Conservation (phyloP, 1,284 basidiomycete genomes). For the Amylostereum chailletii region DNA sequence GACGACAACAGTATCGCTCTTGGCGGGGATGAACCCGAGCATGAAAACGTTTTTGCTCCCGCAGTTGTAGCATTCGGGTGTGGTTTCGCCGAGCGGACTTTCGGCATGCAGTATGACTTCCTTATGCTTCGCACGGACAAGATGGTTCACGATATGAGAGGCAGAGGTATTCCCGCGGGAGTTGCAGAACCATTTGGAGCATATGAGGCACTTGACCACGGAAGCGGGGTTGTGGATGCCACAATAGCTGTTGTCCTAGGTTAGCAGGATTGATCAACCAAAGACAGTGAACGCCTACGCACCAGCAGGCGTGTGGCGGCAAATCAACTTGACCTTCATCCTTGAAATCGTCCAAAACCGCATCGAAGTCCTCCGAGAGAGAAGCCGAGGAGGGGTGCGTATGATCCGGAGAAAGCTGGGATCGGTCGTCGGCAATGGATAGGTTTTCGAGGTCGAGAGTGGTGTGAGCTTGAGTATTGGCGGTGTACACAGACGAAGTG, state of each 20-base stretch:
- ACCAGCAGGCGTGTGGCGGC: constrained; percentile 93
- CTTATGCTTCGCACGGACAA: constrained; percentile 98
- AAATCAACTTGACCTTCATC: constrained; percentile 80
- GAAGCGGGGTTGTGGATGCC: constrained; percentile 98
- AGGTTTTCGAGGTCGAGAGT: constrained; percentile 58
- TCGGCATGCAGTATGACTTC: constrained; percentile 96
- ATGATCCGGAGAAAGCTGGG: constrained; percentile 24
- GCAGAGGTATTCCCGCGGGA: constrained; percentile 97
- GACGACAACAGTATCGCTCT: constrained; percentile 98
- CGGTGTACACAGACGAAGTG: constrained; percentile 78
- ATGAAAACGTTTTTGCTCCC: constrained; percentile 99
- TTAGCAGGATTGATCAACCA: background rate
- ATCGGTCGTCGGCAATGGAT: constrained; percentile 51
- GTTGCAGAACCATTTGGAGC: constrained; percentile 99
- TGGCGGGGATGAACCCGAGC: constrained; percentile 98
- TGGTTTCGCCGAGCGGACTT: constrained; percentile 92
- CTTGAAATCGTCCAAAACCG: constrained; percentile 79
- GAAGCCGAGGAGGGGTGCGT: constrained; percentile 21
- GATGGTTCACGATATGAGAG: constrained; percentile 98
- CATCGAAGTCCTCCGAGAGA: constrained; percentile 80
- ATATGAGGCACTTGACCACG: constrained; percentile 94
- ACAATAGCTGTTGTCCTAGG: constrained; percentile 65
- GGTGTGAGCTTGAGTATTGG: constrained; percentile 41
- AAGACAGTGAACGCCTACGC: constrained; percentile 21
- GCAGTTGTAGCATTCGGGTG: constrained; percentile 98